Evolutionary conservation across 2,329 filamentous ascomycete species (phyloP).

Genomic region (Diaporthe sp.): DNA sequence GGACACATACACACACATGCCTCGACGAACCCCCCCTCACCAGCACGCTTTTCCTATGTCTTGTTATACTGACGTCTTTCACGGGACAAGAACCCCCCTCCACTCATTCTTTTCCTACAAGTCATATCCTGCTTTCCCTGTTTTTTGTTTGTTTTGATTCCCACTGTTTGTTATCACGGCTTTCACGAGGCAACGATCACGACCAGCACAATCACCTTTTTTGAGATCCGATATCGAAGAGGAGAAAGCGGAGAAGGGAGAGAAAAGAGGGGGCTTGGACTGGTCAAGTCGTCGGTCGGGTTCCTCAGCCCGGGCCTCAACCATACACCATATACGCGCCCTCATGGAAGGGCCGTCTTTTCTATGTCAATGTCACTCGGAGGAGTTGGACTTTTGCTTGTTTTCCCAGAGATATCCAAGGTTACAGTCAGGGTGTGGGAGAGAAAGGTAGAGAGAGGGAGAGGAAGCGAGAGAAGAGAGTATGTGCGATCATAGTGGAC

Average conservation of each 20-base stretch:
- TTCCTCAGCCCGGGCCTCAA: neutral
- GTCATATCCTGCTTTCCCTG: neutral
- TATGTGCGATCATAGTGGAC: neutral
- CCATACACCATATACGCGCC: neutral
- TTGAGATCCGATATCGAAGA: slow-evolving; percentile 4
- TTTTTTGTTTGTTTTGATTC: neutral
- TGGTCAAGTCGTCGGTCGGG: slow-evolving; percentile 28
- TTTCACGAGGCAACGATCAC: slow-evolving; percentile 41
- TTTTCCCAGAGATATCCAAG: slow-evolving; percentile 7
- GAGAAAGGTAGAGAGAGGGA: neutral
- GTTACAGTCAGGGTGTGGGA: neutral
- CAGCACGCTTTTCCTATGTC: slow-evolving; percentile 22
- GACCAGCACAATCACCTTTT: slow-evolving; percentile 40
- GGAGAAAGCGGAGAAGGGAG: neutral
- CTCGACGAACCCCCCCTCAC: neutral
- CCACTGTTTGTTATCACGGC: slow-evolving; percentile 25
- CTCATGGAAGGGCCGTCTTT: slow-evolving; percentile 27
- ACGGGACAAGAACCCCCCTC: slow-evolving; percentile 19
- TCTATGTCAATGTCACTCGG: neutral
- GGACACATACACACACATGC: neutral
- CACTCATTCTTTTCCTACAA: slow-evolving; percentile 33
- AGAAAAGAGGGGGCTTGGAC: neutral
- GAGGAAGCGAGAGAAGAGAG: neutral
- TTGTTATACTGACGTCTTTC: slow-evolving; percentile 7
- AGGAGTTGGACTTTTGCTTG: neutral